Percentiles rank a stretch among this genome's conserved stretches.
Conservation (phyloP, 2,329 filamentous ascomycete genomes). For the Coccinonectria pachysandricola region DNA sequence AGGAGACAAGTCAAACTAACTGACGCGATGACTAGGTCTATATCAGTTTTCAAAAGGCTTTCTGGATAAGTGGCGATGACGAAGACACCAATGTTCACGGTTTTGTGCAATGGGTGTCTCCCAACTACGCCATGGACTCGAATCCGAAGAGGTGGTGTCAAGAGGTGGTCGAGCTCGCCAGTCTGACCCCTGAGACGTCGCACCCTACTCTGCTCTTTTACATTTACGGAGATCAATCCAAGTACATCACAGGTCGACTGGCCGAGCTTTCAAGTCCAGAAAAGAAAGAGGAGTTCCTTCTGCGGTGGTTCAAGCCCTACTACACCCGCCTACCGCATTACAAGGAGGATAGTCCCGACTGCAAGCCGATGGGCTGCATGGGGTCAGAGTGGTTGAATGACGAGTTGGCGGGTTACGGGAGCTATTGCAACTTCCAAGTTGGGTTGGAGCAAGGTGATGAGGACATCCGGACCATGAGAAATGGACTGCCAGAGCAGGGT, state of each 20-base stretch:
- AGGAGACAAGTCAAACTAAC: background rate
- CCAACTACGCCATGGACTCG: slow-evolving; percentile 51
- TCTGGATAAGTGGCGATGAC: slow-evolving; percentile 49
- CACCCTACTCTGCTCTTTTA: slow-evolving; percentile 86
- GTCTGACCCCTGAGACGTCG: slow-evolving; percentile 44
- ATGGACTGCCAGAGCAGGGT: slow-evolving; percentile 53
- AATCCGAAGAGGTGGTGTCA: slow-evolving; percentile 61
- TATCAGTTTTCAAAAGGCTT: slow-evolving; percentile 63
- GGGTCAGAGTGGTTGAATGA: slow-evolving; percentile 73
- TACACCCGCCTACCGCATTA: slow-evolving; percentile 67
- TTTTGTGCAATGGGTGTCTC: slow-evolving; percentile 68
- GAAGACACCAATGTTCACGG: slow-evolving; percentile 40
- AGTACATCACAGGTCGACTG: slow-evolving; percentile 38
- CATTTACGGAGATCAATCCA: slow-evolving; percentile 54
- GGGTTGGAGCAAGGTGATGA: slow-evolving; percentile 59
- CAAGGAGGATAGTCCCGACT: slow-evolving; percentile 38
- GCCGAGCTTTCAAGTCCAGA: slow-evolving; percentile 31
- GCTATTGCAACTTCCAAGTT: slow-evolving; percentile 77
- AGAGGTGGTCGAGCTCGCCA: slow-evolving; percentile 67
- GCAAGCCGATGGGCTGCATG: slow-evolving; percentile 51
- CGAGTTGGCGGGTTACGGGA: slow-evolving; percentile 68
- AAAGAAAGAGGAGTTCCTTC: slow-evolving; percentile 44
- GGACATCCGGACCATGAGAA: slow-evolving; percentile 57
- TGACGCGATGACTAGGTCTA: slow-evolving; percentile 31
- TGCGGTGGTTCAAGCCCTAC: slow-evolving; percentile 66